Evolutionary conservation across 2,329 filamentous ascomycete species (phyloP), one percentile per base, ranked within the genome.

Genomic region (Botrytis pseudocinerea): DNA sequence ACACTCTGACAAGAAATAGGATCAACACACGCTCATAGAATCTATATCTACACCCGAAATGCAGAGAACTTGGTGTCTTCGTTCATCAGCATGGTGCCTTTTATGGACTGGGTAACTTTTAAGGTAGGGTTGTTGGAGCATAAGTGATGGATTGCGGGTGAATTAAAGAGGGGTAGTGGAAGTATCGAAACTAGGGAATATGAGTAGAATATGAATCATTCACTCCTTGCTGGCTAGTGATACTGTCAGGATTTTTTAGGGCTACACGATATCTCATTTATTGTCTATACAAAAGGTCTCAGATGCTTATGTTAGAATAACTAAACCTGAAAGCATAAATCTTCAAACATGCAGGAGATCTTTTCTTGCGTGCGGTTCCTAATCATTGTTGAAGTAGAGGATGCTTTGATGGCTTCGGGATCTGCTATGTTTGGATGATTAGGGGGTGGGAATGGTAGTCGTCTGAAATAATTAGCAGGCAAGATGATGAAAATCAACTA

Each of bases 121-220:
- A 16, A 57, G n/a, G 14, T 16, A 16, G 16, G n/a, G 7, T 28
- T 1, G 6, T 0, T 28, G 16, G n/a, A 4, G 0, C 18, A 10
- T 16, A 12, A 9, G 25, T 57, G n/a, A 5, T 57, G 12, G n/a
- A 7, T 57, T 28, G 2, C 14, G 12, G 1, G n/a, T 57, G 28
- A 5, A 57, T 2, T 28, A 16, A 16, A 57, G 51, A 12, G 9
- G 12, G n/a, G 10, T 57, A 6, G 12, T 5, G 22, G 25, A 12
- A 28, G 8, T 57, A 7, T 28, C 7, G 2, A 57, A n/a, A 7
- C 14, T 28, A 4, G n/a, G n/a, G 14, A 28, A 6, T 14, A 57
- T 5, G 4, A 57, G 10, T 57, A 16, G n/a, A 28, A 12, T n/a
- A 25, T 57, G 51, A 18, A 57, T 57, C n/a, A 57, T 57, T 57